Base-by-base conservation (phyloP, 2,329 filamentous ascomycete species). In the Phaeosphaeriaceae sp. region DNA sequence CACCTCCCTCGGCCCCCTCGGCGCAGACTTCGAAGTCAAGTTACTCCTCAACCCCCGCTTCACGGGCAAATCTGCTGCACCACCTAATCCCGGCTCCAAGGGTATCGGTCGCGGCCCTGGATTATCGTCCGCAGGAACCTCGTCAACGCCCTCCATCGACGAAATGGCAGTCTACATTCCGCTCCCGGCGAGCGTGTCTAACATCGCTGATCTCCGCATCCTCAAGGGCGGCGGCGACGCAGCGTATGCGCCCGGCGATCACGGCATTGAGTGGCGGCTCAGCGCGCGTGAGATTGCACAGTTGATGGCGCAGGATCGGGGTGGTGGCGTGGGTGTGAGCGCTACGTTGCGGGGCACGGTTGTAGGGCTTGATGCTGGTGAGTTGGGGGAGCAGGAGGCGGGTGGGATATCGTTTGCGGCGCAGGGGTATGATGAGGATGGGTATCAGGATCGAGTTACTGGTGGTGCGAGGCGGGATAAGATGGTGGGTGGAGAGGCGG, bases 11-110 rank as follows among this genome's bases (percentile, higher is more conserved):
- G 94, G 94, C 0, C 73, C 83, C 2, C 78, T 77, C 0, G 92
- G 90, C 1, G 84, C 87, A 5, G 94, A 97, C 46, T 97, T 99
- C 63, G 92, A 97, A 72, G 90, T 96, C 39, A 83, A 89, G 42
- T 73, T 96, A 18, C 84, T 86, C 50, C 81, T 87, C 21, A 87
- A 90, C 53, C 78, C 81, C 1, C 78, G 80, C 20, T 76, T 77
- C 52, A 60, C 63, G 4, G 71, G 67, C 17, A 67, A 70, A 54
- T 66, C 71, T 6, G 66, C 76, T 15, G 66, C 63, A 11, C 71
- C 71, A 66, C 71, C 53, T 56, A 72, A 32, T 72, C 76, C 67
- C 15, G 49, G 52, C 18, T 37, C 50, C 12, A 56, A 56, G 42
- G 60, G 61, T 15, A 33, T 66, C 2, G 56, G 61, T 2, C 46